phyloP scores from a whole-genome alignment of 1,139 yeast genomes.

The Fermentozyma sake region DNA sequence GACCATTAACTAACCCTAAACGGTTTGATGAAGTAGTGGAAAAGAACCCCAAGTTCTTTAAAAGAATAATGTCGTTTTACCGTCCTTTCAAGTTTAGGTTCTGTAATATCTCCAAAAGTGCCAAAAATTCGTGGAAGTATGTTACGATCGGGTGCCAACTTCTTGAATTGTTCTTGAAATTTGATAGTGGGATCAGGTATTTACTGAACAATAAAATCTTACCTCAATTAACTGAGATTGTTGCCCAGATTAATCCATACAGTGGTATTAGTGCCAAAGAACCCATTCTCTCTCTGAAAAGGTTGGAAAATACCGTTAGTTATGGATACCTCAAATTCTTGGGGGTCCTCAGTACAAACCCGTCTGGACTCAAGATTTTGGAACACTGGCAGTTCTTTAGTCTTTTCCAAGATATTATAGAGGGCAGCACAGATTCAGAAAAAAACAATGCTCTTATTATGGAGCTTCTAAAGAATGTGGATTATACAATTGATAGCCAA shows the following conservation, averaged over 20 bases:
- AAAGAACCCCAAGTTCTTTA: conserved; percentile 76
- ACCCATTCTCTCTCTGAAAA: conserved; percentile 61
- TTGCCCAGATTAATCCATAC: conserved; percentile 80
- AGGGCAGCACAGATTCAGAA: conserved; percentile 34
- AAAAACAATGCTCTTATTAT: conserved; percentile 56
- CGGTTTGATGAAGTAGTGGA: conserved; percentile 74
- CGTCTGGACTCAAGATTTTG: conserved; percentile 62
- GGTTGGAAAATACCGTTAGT: conserved; percentile 63
- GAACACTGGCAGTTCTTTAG: conserved; percentile 84
- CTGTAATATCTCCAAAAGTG: conserved; percentile 41
- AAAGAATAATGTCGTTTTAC: conserved; percentile 78
- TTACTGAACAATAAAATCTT: conserved; percentile 70
- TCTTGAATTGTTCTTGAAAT: conserved; percentile 57
- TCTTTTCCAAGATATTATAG: conserved; percentile 69
- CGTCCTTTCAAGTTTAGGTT: conserved; percentile 88
- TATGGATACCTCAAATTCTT: conserved; percentile 75
- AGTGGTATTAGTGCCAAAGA: conserved; percentile 72
- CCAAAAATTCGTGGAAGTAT: conserved; percentile 51
- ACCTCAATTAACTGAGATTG: conserved; percentile 82
- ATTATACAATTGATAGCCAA: conserved; percentile 61
- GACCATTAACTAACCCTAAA: conserved; percentile 70
- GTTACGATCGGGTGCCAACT: conserved; percentile 71
- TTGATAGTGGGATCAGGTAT: conserved; percentile 64
- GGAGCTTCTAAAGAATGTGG: conserved; percentile 56
- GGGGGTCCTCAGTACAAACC: conserved; percentile 62